phyloP scores from a whole-genome alignment of 1,284 basidiomycete species.

The Cerioporus squamosus region DNA sequence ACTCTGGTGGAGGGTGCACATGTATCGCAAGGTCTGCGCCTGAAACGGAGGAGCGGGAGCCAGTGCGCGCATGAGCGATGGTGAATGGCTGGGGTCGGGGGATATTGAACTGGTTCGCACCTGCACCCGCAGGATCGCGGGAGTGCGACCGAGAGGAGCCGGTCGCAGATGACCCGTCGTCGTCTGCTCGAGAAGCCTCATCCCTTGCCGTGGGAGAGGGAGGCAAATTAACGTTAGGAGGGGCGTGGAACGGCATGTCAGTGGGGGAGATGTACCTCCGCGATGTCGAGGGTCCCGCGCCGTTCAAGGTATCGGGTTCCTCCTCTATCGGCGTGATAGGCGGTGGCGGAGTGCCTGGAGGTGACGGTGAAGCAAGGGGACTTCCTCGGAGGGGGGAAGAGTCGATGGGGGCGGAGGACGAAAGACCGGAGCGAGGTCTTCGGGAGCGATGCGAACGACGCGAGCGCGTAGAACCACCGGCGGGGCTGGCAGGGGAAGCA shows the following conservation, averaged over 20 bases:
- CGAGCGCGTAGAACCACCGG: conserved; percentile 53
- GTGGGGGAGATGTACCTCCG: conserved; percentile 69
- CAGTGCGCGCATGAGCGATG: conserved; percentile 38
- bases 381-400: conserved; percentile 63
- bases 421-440: conserved; percentile 37
- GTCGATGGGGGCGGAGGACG: conserved; percentile 47
- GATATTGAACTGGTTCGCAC: conserved; percentile 80
- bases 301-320: conserved; percentile 43
- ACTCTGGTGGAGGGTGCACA: conserved; percentile 77
- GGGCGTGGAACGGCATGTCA: conserved; percentile 62
- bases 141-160: conserved; percentile 41
- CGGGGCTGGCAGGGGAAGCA: conserved; percentile 45
- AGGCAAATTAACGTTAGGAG: conserved; percentile 53
- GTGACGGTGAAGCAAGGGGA: conserved; percentile 42
- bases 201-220: conserved; percentile 44
- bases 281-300: conserved; percentile 48
- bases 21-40: conserved; percentile 68
- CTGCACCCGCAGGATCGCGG: conserved; percentile 48
- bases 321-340: conserved; percentile 81
- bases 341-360: conserved; percentile 69
- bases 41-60: conserved; percentile 42
- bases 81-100: conserved; percentile 54
- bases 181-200: conserved; percentile 24
- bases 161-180: conserved; percentile 27
- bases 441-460: conserved; percentile 66